Evolutionary conservation across 2,329 filamentous ascomycete species (phyloP), one percentile per base, ranked within the genome.

Genomic region (Fusarium domesticum): DNA sequence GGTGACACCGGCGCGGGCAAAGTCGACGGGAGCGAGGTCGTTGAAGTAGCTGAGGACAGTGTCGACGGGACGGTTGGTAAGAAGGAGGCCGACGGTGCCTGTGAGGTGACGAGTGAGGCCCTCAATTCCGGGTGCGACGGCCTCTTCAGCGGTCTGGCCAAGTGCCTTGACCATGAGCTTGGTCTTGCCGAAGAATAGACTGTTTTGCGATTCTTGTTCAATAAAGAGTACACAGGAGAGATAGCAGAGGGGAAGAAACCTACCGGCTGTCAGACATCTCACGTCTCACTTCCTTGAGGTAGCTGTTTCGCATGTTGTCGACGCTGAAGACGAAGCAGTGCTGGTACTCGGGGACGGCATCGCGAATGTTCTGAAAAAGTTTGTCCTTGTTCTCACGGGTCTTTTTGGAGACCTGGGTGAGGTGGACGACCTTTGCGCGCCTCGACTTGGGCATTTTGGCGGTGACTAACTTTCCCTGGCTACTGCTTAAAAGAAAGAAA

Each of bases 101-200:
- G 77, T 71, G 39, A 97, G 76, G 74, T 88, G 80, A 35, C 74
- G 73, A 16, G 79, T 72, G 46, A 96, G 81, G 51, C 73, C 71
- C 65, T 88, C 76, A 61, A 93, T 81, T 64, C 89, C 88, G 35
- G 87, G 81, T 57, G 89, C 87, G 70, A 87, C 80, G 71, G 91
- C 89, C 61, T 89, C 86, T 63, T 87, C 85, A 56, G 83, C 77
- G 42, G 77, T 84, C 54, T 80, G 80, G 64, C 93, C 93, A 18
- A 98, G 85, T 45, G 93, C 91, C 72, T 93, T 92, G 60, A 88
- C 84, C 90, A 97, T 97, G 69, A 98, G 91, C 74, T 97, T 97
- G 48, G 92, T 97, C 76, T 97, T 98, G 73, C 92, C 93, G 71
- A 96, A 97, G 82, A 97, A 97, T 67, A 98, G 76, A 60, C 91